A percentile compares a stretch with the other conserved stretches of the same genome.
Conservation (phyloP, 495 filamentous ascomycete species). For the Letharia columbiana region DNA sequence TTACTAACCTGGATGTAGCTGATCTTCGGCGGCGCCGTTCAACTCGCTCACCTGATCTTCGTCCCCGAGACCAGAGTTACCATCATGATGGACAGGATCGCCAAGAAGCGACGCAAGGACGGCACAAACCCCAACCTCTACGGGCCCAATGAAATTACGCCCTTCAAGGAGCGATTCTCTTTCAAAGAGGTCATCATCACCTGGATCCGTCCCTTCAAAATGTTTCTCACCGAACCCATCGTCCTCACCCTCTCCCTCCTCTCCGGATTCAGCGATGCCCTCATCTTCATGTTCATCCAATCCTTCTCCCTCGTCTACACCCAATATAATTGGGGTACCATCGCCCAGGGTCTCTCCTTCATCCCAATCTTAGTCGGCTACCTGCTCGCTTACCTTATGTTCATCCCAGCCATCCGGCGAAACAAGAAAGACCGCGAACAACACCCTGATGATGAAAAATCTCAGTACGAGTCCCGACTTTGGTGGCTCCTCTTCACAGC, state of each 20-base stretch:
- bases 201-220: slow-evolving; percentile 52
- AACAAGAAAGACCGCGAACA: slow-evolving; percentile 40
- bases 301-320: slow-evolving; percentile 50
- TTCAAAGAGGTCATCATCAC: slow-evolving; percentile 45
- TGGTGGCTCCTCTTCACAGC: slow-evolving; percentile 51
- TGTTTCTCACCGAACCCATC: slow-evolving; percentile 55
- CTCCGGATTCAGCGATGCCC: slow-evolving; percentile 54
- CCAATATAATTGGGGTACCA: slow-evolving; percentile 48
- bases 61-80: slow-evolving; percentile 53
- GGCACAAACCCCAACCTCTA: slow-evolving; percentile 50
- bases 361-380: slow-evolving; percentile 53
- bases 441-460: slow-evolving; percentile 45
- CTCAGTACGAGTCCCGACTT: slow-evolving; percentile 54
- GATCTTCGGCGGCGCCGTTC: slow-evolving; percentile 50
- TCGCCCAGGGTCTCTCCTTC: slow-evolving; percentile 47
- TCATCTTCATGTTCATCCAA: slow-evolving; percentile 62
- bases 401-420: slow-evolving; percentile 45
- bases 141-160: slow-evolving; percentile 54
- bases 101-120: slow-evolving; percentile 44
- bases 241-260: slow-evolving; percentile 49
- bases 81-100: slow-evolving; percentile 52
- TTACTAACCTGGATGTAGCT: slow-evolving; percentile 31
- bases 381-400: slow-evolving; percentile 47
- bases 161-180: slow-evolving; percentile 51
- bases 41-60: slow-evolving; percentile 42